Conservation (phyloP, 164 flowering plant genomes). For the Dillenia turbinata region DNA sequence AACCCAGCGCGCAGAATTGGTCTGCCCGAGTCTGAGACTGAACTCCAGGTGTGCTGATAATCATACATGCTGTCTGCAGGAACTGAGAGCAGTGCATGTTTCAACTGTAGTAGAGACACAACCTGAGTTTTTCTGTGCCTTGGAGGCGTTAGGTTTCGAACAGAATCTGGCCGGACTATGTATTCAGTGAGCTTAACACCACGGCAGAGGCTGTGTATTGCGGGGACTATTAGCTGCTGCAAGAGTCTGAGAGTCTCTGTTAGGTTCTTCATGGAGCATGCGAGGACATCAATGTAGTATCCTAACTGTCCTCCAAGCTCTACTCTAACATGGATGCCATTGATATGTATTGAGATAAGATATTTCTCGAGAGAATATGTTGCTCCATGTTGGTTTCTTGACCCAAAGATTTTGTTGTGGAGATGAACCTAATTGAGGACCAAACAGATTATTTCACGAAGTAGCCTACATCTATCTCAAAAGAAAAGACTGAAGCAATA, state of each 20-base stretch:
- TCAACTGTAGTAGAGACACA: constrained; percentile 48
- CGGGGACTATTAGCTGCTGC: constrained; percentile 75
- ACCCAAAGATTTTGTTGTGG: constrained; percentile 62
- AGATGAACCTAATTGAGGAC: constrained; percentile 66
- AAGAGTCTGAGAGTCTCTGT: constrained; percentile 72
- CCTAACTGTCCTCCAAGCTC: constrained; percentile 88
- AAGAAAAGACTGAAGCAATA: not conserved
- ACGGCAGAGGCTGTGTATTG: constrained; percentile 67
- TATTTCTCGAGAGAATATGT: constrained; percentile 77
- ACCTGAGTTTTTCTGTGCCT: constrained; percentile 60
- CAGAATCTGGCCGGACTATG: constrained; percentile 74
- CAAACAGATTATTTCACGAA: not conserved
- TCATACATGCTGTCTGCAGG: constrained; percentile 92
- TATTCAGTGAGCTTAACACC: constrained; percentile 66
- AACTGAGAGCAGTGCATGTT: constrained; percentile 72
- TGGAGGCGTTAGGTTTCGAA: constrained; percentile 64
- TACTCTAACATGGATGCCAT: constrained; percentile 72
- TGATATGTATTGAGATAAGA: constrained; percentile 67
- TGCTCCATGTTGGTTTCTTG: constrained; percentile 67
- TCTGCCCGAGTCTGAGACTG: constrained; percentile 65
- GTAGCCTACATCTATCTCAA: too few species aligned
- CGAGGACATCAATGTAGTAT: constrained; percentile 72
- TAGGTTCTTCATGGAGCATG: constrained; percentile 75
- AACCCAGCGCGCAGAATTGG: constrained; percentile 53
- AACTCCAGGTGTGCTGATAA: constrained; percentile 87